Conservation (phyloP, 169 alveolate genomes). For the Toxoplasma gondii region DNA sequence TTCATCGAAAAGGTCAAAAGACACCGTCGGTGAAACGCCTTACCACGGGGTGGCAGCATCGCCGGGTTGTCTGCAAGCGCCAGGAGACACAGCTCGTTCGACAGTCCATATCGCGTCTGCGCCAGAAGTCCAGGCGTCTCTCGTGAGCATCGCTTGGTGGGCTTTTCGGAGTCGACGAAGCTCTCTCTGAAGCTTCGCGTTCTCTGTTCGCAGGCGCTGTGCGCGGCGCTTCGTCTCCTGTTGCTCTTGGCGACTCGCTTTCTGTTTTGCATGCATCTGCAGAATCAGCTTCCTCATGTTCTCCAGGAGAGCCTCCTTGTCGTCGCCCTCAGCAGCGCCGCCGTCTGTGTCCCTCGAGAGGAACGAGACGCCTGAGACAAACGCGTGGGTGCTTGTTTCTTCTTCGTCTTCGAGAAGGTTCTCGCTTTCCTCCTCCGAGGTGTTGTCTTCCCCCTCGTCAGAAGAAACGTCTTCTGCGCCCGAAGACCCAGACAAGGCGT, state of each 20-base stretch:
- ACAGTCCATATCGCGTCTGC: neutral
- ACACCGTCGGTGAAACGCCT: neutral
- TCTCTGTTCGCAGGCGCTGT: neutral
- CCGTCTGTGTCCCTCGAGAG: neutral
- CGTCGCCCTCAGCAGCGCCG: neutral
- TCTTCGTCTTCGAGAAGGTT: neutral
- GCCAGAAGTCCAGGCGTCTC: neutral
- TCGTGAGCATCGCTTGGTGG: neutral
- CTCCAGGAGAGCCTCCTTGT: neutral
- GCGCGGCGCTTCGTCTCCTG: neutral
- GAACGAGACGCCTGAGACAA: neutral
- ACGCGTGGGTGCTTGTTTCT: neutral
- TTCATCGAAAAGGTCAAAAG: no score
- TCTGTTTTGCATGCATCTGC: neutral
- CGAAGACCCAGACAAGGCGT: neutral
- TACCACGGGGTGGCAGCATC: conserved; percentile 23
- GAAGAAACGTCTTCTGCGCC: neutral
- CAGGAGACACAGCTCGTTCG: neutral
- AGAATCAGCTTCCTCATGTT: neutral
- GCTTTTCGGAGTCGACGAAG: neutral
- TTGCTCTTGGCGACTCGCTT: neutral
- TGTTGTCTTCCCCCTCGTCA: neutral
- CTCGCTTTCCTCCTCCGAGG: neutral
- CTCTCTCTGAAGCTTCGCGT: neutral
- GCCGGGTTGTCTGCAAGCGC: conserved; percentile 14